Evolutionary conservation across 2,329 filamentous ascomycete genomes (phyloP), one percentile per base, ranked within the genome.

Genomic region (Annulohypoxylon truncatum): DNA sequence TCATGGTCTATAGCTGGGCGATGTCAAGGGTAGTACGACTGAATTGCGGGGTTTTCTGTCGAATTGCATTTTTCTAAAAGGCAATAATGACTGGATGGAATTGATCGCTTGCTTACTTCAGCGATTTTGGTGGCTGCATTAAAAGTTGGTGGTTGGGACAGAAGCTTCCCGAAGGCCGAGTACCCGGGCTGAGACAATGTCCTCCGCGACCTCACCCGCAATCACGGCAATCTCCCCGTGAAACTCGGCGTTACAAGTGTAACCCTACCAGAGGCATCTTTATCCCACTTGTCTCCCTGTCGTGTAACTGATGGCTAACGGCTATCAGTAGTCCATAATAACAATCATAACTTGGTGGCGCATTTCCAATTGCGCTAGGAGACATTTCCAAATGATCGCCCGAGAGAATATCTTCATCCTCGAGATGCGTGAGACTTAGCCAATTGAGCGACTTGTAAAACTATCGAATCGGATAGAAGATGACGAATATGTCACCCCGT

Each of bases 401-500:
- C 13, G 7, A 31, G 7, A 31, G 15, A 15, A 38, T 35, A 12
- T 46, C 35, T 28, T 50, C 44, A 46, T 15, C 33, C 24, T 52
- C 18, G 7, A 15, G n/a, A 18, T 10, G 31, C 20, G 12, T 29
- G 18, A 8, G 15, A 26, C 10, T 4, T 13, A 10, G 35, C 13
- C 4, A 46, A 46, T 8, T 35, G 4, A 47, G 20, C 38, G 3
- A 57, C 18, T 29, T 40, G 22, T 26, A 22, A 13, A 31, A 51
- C 12, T 10, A 38, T 47, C 40, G 22, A 61, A 28, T 35, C 22
- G 22, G 9, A 29, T 20, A 31, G 50, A 47, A 58, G 33, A 57
- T 47, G 29, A 33, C 18, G 51, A 40, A 61, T 61, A 22, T 40
- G 35, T 35, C 24, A 18, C 20, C 24, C 47, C 52, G 64, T 64